phyloP scores from a whole-genome alignment of 192 early-diverging fungal genomes.

The Kickxella alabastrina region DNA sequence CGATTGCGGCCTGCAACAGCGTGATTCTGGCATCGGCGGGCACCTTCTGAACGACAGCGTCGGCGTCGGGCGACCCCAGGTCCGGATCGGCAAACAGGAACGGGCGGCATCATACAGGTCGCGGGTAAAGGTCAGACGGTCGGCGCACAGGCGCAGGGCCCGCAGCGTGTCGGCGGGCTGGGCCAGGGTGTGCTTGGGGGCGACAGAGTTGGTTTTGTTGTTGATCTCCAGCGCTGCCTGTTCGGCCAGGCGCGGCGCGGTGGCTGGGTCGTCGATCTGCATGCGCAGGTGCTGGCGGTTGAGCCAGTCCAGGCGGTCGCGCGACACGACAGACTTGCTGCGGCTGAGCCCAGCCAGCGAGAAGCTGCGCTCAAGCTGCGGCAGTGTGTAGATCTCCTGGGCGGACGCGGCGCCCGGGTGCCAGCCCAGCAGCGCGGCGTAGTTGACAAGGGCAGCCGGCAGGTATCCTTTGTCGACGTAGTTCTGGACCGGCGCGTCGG shows the following conservation, averaged over 20 bases:
- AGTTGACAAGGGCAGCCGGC: slow-evolving; percentile 82
- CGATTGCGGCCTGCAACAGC: slow-evolving; percentile 6
- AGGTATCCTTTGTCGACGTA: slow-evolving; percentile 76
- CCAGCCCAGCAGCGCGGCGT: slow-evolving; percentile 85
- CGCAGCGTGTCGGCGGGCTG: too few relatives aligned
- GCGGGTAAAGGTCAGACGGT: slow-evolving; percentile 28
- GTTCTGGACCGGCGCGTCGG: slow-evolving; percentile 65
- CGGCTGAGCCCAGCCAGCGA: slow-evolving; percentile 36
- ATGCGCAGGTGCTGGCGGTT: slow-evolving; percentile 41
- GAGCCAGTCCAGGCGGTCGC: slow-evolving; percentile 45
- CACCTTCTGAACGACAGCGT: slow-evolving; percentile 3
- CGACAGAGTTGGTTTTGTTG: neutral
- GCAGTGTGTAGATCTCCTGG: slow-evolving; percentile 65
- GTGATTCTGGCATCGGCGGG: slow-evolving; percentile 18
- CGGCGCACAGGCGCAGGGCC: slow-evolving; percentile 25
- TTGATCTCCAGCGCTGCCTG: slow-evolving; percentile 15
- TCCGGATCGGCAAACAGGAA: slow-evolving; percentile 39
- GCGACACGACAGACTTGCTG: slow-evolving; percentile 43
- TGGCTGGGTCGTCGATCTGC: slow-evolving; percentile 14
- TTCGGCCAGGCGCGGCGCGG: neutral
- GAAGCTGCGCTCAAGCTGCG: slow-evolving; percentile 25
- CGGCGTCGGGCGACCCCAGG: neutral
- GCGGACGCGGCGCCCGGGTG: slow-evolving; percentile 43
- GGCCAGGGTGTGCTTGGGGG: neutral
- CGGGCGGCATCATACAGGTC: slow-evolving; percentile 24